Evolutionary conservation across 2,329 filamentous ascomycete species (phyloP), one percentile per base, ranked within the genome.

Genomic region (Rutstroemia sp.): DNA sequence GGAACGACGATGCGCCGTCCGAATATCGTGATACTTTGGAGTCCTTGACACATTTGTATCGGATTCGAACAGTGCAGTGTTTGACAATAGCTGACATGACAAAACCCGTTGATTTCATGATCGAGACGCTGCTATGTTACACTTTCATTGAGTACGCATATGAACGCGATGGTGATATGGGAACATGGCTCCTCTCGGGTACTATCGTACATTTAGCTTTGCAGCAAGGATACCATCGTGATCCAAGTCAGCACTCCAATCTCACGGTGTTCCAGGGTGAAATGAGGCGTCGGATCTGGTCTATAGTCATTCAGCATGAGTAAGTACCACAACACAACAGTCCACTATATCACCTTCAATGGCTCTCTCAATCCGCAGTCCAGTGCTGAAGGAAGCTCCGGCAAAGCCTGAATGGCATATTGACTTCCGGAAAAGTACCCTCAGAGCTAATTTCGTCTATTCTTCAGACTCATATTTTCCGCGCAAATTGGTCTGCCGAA

Each of bases 401-500:
- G 10, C 39, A 42, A 42, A 19, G 16, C 39, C 39, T 42, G 23
- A 1, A 30, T 42, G 8, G 21, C 4, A 8, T 14, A 17, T 21
- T 14, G 12, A 16, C n/a, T 19, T 16, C 39, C 19, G n/a, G 39
- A 9, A 19, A 19, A n/a, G 19, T 36, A 9, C n/a, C 2, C 12
- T 19, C 14, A 38, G 12, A 16, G 6, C 19, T 36, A 14, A 49
- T 14, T 10, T 8, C 10, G 12, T 14, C 10, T 19, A 9, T 21
- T n/a, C 21, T 12, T 9, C 19, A 51, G 36, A 63, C 69, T 84
- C 3, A 68, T 88, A 5, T 83, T 86, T 36, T 80, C 82, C 0
- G 86, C 85, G 64, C 83, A 87, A 64, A 76, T 87, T 59, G 84
- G 84, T 1, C 73, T 88, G 53, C 85, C 86, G 2, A 80, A 78